phyloP scores from a whole-genome alignment of 2,329 filamentous ascomycete genomes.

The Magnaporthiopsis poae region DNA sequence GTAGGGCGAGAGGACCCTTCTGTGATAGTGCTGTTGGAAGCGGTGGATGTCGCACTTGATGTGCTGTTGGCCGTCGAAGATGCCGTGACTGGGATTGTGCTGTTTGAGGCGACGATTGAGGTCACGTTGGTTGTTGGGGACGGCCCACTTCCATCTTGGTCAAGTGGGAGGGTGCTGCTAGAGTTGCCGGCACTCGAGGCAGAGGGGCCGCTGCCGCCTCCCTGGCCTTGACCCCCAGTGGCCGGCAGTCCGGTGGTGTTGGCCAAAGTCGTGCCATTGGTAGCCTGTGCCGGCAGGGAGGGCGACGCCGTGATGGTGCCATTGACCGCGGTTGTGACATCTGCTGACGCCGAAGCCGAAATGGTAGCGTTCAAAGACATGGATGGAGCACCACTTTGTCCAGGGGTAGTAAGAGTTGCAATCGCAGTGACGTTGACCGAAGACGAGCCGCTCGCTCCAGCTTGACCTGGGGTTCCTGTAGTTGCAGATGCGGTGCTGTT shows the following conservation, averaged over 20 bases:
- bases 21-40: not conserved
- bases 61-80: not conserved
- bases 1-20: not conserved
- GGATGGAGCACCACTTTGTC: not conserved
- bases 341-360: not conserved
- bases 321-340: not conserved
- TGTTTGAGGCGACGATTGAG: not conserved
- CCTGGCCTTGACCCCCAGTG: not conserved
- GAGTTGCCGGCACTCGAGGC: not conserved
- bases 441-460: not conserved
- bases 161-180: not conserved
- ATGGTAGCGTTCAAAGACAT: not conserved
- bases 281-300: not conserved
- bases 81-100: not conserved
- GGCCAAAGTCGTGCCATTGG: not conserved
- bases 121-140: not conserved
- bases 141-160: not conserved
- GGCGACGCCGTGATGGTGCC: not conserved
- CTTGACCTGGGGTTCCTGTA: not conserved
- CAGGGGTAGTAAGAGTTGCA: not conserved
- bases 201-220: not conserved
- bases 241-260: not conserved
- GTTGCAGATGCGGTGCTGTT: not conserved
- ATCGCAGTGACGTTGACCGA: conserved; percentile 2
- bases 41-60: not conserved